Evolutionary conservation across 2,329 filamentous ascomycete genomes (phyloP), one percentile per base, ranked within the genome.

Genomic region (Fusarium verrucosum): DNA sequence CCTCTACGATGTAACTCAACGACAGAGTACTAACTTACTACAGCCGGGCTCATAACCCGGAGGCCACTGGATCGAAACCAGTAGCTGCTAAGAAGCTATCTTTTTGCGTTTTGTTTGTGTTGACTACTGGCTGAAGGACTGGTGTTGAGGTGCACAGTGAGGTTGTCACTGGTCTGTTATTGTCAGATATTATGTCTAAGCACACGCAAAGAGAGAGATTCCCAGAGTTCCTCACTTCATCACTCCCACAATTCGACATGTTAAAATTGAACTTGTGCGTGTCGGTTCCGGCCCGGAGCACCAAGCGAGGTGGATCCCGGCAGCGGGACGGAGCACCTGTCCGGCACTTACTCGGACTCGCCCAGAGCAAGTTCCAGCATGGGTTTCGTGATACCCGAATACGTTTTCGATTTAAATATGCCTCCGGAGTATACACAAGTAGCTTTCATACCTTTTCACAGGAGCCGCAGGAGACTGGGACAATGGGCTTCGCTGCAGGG

Each of bases 41-140:
- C 20, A 58, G 55, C 55, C 55, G 55, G 55, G 55, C 55, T 58
- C 55, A 58, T 58, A 58, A 58, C 55, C 55, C 55, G 55, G 55
- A 58, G 55, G 55, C 51, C 55, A 51, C 40, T 49, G 53, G 55
- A 58, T 58, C 55, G 55, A 58, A 58, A 58, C 55, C 43, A 49
- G 40, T 58, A 58, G 55, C 55, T 58, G 55, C 55, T 58, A 58
- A n/a, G 42, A 58, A 58, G 53, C 5, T 33, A 2, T 14, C 38
- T 58, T 58, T 58, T 42, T 37, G 10, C 6, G 8, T 3, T 11
- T 42, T 17, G 14, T 22, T 26, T 40, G 17, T 47, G n/a, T 11
- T n/a, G 32, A n/a, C 20, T 10, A 20, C 35, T 36, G 17, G 7
- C 11, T 7, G 30, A n/a, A 19, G 20, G 10, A 10, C 2, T 36